These are phyloP conservation scores for Ailanthus altissimus DNA, from an alignment of 345 rosid species.

Conservation along the genomic window DNA sequence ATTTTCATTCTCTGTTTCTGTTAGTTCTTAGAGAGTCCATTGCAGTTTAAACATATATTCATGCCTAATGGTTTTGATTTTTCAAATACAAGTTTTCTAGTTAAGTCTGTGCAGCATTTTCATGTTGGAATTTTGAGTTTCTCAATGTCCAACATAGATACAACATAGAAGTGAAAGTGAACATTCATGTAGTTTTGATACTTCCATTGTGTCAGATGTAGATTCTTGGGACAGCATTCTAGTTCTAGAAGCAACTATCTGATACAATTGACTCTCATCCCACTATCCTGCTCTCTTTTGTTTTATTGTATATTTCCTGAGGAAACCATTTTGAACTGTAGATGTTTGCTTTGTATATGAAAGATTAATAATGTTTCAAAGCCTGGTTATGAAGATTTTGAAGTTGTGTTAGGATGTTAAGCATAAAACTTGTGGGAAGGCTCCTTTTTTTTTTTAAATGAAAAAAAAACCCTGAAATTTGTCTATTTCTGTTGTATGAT, in stretches of 20 bases:
- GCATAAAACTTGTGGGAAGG: not conserved
- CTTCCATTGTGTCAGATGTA: not conserved
- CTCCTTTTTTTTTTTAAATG: too few species aligned
- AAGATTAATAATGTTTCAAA: not conserved
- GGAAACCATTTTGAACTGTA: not conserved
- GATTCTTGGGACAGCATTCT: not conserved
- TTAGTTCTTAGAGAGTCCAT: not conserved
- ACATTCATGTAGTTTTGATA: not conserved
- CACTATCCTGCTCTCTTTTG: not conserved
- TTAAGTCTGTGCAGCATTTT: not conserved
- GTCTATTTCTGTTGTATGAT: not conserved
- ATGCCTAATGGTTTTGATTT: not conserved
- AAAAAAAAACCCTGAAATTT: too few species aligned
- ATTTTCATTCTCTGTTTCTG: not conserved
- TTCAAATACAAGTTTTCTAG: not conserved
- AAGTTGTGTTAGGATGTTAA: not conserved
- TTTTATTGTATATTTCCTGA: not conserved
- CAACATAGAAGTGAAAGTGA: not conserved
- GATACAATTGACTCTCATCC: not conserved
- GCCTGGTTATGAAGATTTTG: not conserved
- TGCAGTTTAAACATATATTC: not conserved
- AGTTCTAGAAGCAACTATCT: not conserved
- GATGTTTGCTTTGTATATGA: not conserved
- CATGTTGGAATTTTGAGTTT: not conserved
- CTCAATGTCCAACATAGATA: not conserved